Base-by-base conservation (phyloP, 306 rosid species). In the Sphenostylis stenocarpa region DNA sequence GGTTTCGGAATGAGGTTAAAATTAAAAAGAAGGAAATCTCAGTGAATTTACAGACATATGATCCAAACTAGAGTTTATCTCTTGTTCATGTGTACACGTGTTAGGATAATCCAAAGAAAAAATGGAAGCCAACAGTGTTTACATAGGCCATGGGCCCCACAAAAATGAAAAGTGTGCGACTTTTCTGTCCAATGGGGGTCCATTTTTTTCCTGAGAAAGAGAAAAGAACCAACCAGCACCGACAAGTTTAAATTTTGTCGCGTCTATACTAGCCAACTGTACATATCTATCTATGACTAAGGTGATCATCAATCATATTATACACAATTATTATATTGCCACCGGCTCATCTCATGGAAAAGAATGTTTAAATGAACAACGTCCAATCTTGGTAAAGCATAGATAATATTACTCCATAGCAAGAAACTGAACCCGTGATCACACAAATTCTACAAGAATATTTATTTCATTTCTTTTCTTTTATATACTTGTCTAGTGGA, bases 241-340 rank as follows among this genome's bases (percentile, higher is more conserved):
- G 84, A 83, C 86, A 62, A 16, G 78, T 52, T 38, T 17, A 57
- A 60, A 14, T 7, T 26, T 78, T 83, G 81, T 83, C 83, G 61
- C n/a, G 1, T 6, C 64, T 56, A 73, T 2, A 19, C 2, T 0
- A 65, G 31, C 71, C 47, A 36, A 10, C 20, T 13, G 23, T 24
- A 23, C 21, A 10, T 64, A 64, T 64, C 48, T 36, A 49, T 47
- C 48, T 36, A 49, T 47, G 34, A 51, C 29, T 17, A 21, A 4
- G 36, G 36, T 64, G 4, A 14, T 19, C 64, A 71, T 31, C 12
- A n/a, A 3, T 2, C 28, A 51, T 20, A 33, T 19, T 13, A 33
- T 17, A 20, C 38, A 62, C 3, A 7, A 34, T 15, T 62, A 33
- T 31, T 61, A 29, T 3, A 23, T 2, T 57, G 14, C 69, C 47